Percentiles rank a stretch among this genome's conserved stretches.
Evolutionary conservation across 73 alveolate genomes (phyloP).

Genomic region (Paramecium caudatum): DNA sequence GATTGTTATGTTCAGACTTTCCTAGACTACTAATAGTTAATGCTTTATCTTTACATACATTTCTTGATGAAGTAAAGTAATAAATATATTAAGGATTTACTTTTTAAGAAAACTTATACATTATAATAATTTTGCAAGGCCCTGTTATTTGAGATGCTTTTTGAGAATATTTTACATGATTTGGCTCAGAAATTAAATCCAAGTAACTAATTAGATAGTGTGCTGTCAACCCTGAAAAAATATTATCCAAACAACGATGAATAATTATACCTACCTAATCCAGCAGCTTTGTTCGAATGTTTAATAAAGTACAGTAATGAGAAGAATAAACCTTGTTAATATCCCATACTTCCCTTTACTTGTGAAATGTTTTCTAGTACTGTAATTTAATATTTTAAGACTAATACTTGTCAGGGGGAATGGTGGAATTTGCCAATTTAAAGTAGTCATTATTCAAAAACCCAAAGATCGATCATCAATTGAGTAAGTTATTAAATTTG

Average conservation of each 20-base stretch:
- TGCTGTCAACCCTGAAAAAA: background rate
- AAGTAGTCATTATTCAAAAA: background rate
- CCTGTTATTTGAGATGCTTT: background rate
- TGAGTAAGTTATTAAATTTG: background rate
- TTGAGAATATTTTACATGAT: slow-evolving; percentile 9
- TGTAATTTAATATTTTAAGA: background rate
- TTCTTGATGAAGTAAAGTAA: slow-evolving; percentile 29
- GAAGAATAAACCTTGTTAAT: background rate
- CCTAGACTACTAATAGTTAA: slow-evolving; percentile 12
- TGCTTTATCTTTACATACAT: background rate
- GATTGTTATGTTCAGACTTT: slow-evolving; percentile 43
- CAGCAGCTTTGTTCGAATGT: slow-evolving; percentile 55
- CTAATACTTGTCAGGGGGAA: slow-evolving; percentile 15
- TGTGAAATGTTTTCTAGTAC: slow-evolving; percentile 45
- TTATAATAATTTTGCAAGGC: slow-evolving; percentile 43
- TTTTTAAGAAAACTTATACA: background rate
- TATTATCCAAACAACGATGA: slow-evolving; percentile 32
- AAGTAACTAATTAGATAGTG: background rate
- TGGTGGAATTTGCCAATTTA: background rate
- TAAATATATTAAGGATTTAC: background rate
- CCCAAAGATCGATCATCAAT: background rate
- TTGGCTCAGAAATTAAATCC: background rate
- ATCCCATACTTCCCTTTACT: slow-evolving; percentile 37
- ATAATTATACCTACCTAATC: background rate
- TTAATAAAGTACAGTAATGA: slow-evolving; percentile 35